These are phyloP conservation scores for Penicillium sp. DNA, from an alignment of 2,329 filamentous ascomycete genomes.

Conservation along the genomic window DNA sequence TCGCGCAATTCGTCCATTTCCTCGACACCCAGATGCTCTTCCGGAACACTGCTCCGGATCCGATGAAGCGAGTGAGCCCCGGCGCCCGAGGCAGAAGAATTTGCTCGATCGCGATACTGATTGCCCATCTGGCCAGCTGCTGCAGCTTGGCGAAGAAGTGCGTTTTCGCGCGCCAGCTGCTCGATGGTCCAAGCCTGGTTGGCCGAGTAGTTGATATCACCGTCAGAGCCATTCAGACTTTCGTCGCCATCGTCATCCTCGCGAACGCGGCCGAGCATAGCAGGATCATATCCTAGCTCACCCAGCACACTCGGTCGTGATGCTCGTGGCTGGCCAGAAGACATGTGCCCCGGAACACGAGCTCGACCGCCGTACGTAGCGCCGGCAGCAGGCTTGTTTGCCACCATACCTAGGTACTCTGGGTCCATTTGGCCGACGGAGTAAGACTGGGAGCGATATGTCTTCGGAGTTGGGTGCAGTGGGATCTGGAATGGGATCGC, in stretches of 20 bases:
- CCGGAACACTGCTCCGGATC: constrained; percentile 39
- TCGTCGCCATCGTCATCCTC: constrained; percentile 47
- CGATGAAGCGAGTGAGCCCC: constrained; percentile 35
- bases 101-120: constrained; percentile 39
- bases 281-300: constrained; percentile 44
- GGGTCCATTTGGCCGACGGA: constrained; percentile 85
- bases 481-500: constrained; percentile 79
- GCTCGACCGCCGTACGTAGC: constrained; percentile 29
- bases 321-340: constrained; percentile 71
- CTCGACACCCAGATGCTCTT: constrained; percentile 44
- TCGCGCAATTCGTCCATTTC: constrained; percentile 43
- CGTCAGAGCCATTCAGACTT: constrained; percentile 37
- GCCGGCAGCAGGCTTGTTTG: constrained; percentile 29
- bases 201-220: constrained; percentile 33
- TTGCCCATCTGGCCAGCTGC: constrained; percentile 38
- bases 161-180: constrained; percentile 46
- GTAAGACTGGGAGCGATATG: constrained; percentile 92
- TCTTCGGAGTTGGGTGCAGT: constrained; percentile 83
- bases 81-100: constrained; percentile 38
- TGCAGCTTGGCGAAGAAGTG: constrained; percentile 43
- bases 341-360: constrained; percentile 49
- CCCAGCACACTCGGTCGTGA: constrained; percentile 54
- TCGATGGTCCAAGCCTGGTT: constrained; percentile 45
- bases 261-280: constrained; percentile 44
- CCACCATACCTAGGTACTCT: constrained; percentile 45